phyloP scores from a whole-genome alignment of 306 rosid genomes.

The Mimosa pudica region DNA sequence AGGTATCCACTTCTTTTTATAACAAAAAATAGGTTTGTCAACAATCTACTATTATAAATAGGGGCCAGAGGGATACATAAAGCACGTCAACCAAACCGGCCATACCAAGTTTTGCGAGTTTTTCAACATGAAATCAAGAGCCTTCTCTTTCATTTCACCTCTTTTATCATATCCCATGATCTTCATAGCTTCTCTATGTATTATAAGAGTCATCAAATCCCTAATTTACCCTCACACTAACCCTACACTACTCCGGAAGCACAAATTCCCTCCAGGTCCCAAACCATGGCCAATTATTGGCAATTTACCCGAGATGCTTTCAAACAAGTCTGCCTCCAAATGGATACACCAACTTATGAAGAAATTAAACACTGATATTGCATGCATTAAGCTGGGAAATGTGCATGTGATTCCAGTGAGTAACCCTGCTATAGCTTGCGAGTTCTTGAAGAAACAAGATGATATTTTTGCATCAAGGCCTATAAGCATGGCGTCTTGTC shows the following conservation, averaged over 20 bases:
- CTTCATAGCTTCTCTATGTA: not conserved
- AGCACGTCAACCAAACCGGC: not conserved
- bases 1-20: not conserved
- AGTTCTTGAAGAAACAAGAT: too few species aligned
- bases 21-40: not conserved
- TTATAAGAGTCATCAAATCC: not conserved
- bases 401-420: too few species aligned
- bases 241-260: not conserved
- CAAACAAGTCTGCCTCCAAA: too few species aligned
- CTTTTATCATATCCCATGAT: not conserved
- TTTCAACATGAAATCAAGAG: not conserved
- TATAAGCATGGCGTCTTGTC: not conserved
- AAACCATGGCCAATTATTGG: too few species aligned
- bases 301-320: too few species aligned
- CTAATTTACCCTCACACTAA: not conserved
- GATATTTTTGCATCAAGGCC: not conserved
- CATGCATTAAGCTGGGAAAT: too few species aligned
- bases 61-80: not conserved
- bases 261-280: not conserved
- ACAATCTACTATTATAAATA: not conserved
- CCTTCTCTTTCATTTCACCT: not conserved
- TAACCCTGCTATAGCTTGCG: too few species aligned
- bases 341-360: too few species aligned
- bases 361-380: too few species aligned
- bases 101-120: not conserved